Percentiles rank a stretch among this genome's conserved stretches.
phyloP scores from a whole-genome alignment of 2,329 filamentous ascomycete species.

The Arthrobotrys entomopaga region DNA sequence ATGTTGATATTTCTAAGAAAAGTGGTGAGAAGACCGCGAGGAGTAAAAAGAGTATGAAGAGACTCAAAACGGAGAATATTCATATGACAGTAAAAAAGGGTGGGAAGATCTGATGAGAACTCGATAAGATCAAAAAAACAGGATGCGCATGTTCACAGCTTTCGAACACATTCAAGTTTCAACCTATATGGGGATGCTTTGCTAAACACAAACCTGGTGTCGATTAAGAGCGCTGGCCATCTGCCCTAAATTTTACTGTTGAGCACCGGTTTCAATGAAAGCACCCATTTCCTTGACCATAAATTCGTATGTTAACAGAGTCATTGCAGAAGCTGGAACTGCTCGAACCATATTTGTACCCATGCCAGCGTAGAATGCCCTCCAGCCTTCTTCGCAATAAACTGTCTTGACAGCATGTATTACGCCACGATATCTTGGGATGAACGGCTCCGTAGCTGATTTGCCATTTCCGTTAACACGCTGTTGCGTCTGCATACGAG shows the following conservation, averaged over 20 bases:
- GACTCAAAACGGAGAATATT: too few species aligned
- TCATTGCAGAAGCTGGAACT: conserved; percentile 93
- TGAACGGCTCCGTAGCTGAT: conserved; percentile 57
- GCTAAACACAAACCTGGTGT: too few species aligned
- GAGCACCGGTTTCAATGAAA: not conserved
- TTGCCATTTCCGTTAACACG: conserved; percentile 63
- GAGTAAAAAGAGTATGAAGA: too few species aligned
- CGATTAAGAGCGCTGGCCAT: too few species aligned
- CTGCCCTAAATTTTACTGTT: not conserved
- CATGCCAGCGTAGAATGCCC: conserved; percentile 95
- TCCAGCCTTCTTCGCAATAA: conserved; percentile 89
- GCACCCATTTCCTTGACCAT: conserved; percentile 60
- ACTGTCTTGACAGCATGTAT: conserved; percentile 85
- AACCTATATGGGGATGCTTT: too few species aligned
- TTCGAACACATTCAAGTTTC: too few species aligned
- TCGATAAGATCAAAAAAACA: too few species aligned
- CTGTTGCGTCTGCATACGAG: conserved; percentile 91
- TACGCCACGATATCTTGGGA: conserved; percentile 75
- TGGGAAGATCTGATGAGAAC: too few species aligned
- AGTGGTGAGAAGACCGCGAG: too few species aligned
- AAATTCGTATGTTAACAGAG: conserved; percentile 96
- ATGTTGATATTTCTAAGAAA: too few species aligned
- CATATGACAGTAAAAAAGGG: too few species aligned
- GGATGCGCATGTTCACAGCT: too few species aligned
- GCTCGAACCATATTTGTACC: conserved; percentile 97